A percentile compares a stretch with the other conserved stretches of the same genome.
phyloP scores from a whole-genome alignment of 345 rosid species.

The Salix udensis region DNA sequence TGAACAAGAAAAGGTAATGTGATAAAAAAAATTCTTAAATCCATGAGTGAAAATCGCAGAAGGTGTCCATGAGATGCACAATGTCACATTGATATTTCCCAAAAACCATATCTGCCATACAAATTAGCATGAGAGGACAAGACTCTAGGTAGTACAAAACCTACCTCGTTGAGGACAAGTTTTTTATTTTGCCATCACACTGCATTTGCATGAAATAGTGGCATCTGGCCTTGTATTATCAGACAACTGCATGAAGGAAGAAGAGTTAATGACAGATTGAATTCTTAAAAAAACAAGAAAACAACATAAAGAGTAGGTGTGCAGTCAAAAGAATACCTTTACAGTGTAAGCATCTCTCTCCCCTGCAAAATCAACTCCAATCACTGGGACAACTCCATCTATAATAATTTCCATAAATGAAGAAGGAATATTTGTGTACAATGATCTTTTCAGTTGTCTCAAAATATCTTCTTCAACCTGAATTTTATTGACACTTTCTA shows the following conservation, averaged over 20 bases:
- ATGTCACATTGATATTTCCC: background rate
- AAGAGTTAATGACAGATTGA: slow-evolving; percentile 12
- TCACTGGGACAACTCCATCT: slow-evolving; percentile 31
- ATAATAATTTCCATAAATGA: slow-evolving; percentile 33
- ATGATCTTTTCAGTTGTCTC: slow-evolving; percentile 24
- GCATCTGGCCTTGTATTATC: slow-evolving; percentile 18
- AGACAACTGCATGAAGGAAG: slow-evolving; percentile 39
- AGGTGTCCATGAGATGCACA: background rate
- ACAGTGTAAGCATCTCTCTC: slow-evolving; percentile 50
- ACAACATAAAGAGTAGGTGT: background rate
- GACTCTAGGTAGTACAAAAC: slow-evolving; percentile 19
- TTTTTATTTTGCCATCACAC: slow-evolving; percentile 35
- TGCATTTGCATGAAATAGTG: slow-evolving; percentile 55
- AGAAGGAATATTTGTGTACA: slow-evolving; percentile 44
- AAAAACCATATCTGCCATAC: background rate
- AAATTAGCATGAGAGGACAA: background rate
- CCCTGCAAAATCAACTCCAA: slow-evolving; percentile 34
- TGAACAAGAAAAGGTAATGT: background rate
- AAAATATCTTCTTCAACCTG: slow-evolving; percentile 26
- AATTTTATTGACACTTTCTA: slow-evolving; percentile 19
- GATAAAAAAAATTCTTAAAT: background rate
- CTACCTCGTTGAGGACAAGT: slow-evolving; percentile 54
- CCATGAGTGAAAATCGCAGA: background rate
- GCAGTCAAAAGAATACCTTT: slow-evolving; percentile 32
- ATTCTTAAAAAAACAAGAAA: background rate